Evolutionary conservation across 2,329 filamentous ascomycete species (phyloP), one percentile per base, ranked within the genome.

Genomic region (Camillea tinctor): DNA sequence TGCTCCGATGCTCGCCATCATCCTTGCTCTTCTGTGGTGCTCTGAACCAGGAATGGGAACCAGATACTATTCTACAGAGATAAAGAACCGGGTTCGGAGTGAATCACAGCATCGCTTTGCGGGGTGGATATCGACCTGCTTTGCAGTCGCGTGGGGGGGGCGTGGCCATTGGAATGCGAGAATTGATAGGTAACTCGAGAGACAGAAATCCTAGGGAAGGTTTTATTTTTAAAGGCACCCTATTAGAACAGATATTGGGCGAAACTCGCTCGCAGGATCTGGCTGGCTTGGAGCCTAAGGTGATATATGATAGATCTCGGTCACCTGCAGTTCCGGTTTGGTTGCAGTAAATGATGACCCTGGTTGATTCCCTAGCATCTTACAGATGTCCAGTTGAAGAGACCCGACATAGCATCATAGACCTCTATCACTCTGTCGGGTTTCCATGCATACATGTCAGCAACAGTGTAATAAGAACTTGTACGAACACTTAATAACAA

Each of bases 261-360:
- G 50, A 61, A 60, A 57, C 55, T 61, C 62, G 62, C 50, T 56
- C 57, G 62, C 60, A 62, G 62, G 64, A 60, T 61, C 62, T 40
- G 40, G 36, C 62, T 40, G 49, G 36, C 36, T 58, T 58, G 59
- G 57, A 57, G 65, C 61, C 59, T n/a, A 63, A 66, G 55, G 56
- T 69, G 67, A 69, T 64, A 68, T 65, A 50, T 68, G 67, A 69
- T 55, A 67, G 63, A 66, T 69, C 56, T 66, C 59, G 61, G 65
- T 57, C 56, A 40, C n/a, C 52, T 58, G 50, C 58, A 53, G 54
- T 55, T 62, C 64, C 62, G 60, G 60, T 58, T 54, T 55, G 49
- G 59, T 61, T 59, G 52, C 50, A 56, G 36, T 44, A 44, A 44
- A 44, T 44, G 13, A 44, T 44, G 17, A 44, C 36, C 36, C 36